phyloP scores from a whole-genome alignment of 148 eudicot species.

The Heliosperma pusillum region DNA sequence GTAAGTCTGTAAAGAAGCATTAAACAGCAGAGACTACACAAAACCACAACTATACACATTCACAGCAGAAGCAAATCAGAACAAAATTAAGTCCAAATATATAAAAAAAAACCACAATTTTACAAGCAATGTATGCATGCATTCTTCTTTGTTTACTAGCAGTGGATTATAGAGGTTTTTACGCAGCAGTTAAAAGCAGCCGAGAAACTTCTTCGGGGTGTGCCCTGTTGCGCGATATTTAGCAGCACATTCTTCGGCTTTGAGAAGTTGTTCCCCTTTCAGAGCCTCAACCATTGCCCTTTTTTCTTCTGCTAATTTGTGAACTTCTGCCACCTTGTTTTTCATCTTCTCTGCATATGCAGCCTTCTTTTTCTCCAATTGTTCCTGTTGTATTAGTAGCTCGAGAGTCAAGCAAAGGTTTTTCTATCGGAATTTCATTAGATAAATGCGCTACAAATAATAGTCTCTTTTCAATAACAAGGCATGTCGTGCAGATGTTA shows the following conservation, averaged over 20 bases:
- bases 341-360: conserved; percentile 52
- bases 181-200: conserved; percentile 38
- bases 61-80: conserved; percentile 11
- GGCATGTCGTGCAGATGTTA: no score
- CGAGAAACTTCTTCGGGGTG: conserved; percentile 35
- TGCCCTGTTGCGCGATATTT: conserved; percentile 53
- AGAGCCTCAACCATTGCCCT: conserved; percentile 52
- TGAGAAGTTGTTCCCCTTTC: conserved; percentile 47
- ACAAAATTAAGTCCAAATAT: conserved; percentile 8
- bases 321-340: conserved; percentile 53
- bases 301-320: conserved; percentile 62
- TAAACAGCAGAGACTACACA: conserved; percentile 11
- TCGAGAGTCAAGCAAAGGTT: not conserved
- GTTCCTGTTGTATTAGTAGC: conserved; percentile 35
- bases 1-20: not conserved
- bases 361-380: conserved; percentile 58
- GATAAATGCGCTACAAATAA: no score
- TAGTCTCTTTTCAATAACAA: no score
- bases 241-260: conserved; percentile 52
- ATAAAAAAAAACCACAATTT: not conserved
- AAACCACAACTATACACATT: conserved; percentile 24
- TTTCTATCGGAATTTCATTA: no score
- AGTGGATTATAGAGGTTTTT: not conserved
- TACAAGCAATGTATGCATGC: not conserved
- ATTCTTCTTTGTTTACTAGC: not conserved